phyloP scores from a whole-genome alignment of 2,329 filamentous ascomycete genomes.

The Fusarium foetens region DNA sequence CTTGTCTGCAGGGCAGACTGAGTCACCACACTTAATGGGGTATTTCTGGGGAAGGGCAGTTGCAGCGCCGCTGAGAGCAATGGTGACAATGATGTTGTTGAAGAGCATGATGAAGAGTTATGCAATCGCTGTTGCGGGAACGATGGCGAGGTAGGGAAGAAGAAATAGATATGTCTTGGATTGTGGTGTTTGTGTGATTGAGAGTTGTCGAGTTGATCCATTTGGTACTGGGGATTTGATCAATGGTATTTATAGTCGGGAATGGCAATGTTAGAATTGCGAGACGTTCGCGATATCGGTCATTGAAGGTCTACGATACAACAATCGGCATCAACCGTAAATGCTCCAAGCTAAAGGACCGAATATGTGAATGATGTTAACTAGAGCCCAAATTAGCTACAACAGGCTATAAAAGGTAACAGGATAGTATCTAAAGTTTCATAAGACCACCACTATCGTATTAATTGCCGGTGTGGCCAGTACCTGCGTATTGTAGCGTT shows the following conservation, averaged over 20 bases:
- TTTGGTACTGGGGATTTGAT: not conserved
- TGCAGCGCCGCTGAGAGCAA: not conserved
- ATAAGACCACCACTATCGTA: no score
- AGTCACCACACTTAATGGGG: not conserved
- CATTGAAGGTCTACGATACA: no score
- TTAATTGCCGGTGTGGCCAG: no score
- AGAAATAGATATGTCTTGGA: not conserved
- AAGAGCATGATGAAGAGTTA: not conserved
- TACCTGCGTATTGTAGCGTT: not conserved
- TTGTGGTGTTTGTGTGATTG: not conserved
- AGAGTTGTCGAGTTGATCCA: not conserved
- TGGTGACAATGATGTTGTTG: not conserved
- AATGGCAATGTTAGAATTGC: not conserved
- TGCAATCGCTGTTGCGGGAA: not conserved
- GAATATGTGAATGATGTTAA: not conserved
- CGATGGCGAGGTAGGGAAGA: not conserved
- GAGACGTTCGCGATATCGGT: not conserved
- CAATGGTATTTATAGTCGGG: not conserved
- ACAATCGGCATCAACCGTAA: not conserved
- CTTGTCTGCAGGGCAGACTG: not conserved
- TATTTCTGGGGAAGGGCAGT: not conserved
- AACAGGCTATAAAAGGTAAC: not conserved
- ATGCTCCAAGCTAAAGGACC: not conserved
- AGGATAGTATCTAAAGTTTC: not conserved
- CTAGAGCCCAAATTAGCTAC: not conserved